These are phyloP conservation scores for Casuarina equisetifolia DNA, from an alignment of 306 rosid genomes.

Conservation along the genomic window DNA sequence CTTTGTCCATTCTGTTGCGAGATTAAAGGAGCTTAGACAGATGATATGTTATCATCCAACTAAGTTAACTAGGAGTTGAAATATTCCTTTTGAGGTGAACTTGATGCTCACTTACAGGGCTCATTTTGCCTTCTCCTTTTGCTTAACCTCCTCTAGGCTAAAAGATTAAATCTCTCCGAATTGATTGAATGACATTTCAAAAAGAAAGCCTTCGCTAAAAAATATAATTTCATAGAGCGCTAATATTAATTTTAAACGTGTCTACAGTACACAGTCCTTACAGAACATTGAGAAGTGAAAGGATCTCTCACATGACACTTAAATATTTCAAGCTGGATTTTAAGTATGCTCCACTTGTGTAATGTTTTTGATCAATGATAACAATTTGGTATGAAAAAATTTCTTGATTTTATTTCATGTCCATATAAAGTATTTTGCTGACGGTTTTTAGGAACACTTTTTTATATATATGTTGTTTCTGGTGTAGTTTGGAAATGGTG, in stretches of 20 bases:
- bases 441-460: not conserved
- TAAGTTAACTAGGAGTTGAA: not conserved
- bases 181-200: not conserved
- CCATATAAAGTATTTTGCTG: not conserved
- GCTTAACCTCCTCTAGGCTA: not conserved
- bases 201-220: not conserved
- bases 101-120: not conserved
- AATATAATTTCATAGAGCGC: not conserved
- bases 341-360: not conserved
- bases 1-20: not conserved
- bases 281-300: not conserved
- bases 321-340: not conserved
- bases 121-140: not conserved
- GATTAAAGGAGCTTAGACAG: not conserved
- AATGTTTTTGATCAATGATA: not conserved
- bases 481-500: slow-evolving; percentile 65
- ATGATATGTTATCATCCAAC: no score
- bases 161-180: not conserved
- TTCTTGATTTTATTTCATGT: not conserved
- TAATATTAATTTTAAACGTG: not conserved
- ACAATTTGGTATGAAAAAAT: not conserved
- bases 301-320: not conserved
- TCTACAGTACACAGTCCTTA: not conserved
- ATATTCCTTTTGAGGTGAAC: not conserved
- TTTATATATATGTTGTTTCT: slow-evolving; percentile 30